Percentiles rank a stretch among this genome's conserved stretches.
These are phyloP conservation scores for Chlorociboria aeruginascens DNA, from an alignment of 495 filamentous ascomycete species.

Conservation along the genomic window DNA sequence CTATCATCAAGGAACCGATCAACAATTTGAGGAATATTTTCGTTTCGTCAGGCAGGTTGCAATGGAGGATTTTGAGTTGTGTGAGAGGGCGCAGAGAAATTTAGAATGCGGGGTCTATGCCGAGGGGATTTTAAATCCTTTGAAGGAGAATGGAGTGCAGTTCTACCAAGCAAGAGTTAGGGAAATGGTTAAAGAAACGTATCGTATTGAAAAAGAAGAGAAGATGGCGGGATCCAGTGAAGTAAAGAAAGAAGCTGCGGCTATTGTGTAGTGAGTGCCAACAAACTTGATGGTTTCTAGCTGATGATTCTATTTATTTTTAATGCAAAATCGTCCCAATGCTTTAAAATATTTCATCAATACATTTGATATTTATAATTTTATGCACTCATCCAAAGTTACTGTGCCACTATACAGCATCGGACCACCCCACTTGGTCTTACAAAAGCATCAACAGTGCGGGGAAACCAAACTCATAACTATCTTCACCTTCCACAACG, in stretches of 20 bases:
- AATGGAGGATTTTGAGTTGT: conserved; percentile 47
- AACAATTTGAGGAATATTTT: conserved; percentile 46
- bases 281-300: no score
- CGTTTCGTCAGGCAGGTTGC: conserved; percentile 50
- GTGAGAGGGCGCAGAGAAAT: conserved; percentile 46
- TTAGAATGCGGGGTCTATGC: conserved; percentile 42
- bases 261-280: no score
- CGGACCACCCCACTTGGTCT: no score
- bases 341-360: no score
- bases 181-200: conserved; percentile 38
- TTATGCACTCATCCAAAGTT: no score
- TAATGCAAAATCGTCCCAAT: no score
- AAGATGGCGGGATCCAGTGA: conserved; percentile 2
- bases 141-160: conserved; percentile 44
- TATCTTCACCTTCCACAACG: no score
- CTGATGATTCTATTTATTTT: no score
- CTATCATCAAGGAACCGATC: conserved; percentile 39
- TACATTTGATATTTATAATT: no score
- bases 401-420: no score
- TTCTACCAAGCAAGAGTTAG: conserved; percentile 46
- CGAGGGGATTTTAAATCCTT: conserved; percentile 46
- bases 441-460: no score
- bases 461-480: no score
- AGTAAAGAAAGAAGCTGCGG: neutral
- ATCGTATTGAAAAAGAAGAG: conserved; percentile 25